Percentiles rank a stretch among this genome's conserved stretches.
Conservation (phyloP, 140 eudicot genomes). For the Bidens hawaiensis region DNA sequence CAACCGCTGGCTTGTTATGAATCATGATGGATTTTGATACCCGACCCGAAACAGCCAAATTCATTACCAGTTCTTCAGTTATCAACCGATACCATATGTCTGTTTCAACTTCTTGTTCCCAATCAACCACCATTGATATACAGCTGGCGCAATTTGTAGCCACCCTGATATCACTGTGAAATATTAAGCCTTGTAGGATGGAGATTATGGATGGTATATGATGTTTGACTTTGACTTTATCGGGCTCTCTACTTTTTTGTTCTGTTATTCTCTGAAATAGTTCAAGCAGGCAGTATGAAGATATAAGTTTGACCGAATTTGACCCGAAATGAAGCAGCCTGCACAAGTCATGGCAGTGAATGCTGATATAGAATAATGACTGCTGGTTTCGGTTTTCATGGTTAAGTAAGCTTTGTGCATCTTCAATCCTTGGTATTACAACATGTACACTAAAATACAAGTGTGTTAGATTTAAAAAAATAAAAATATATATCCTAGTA, state of each 20-base stretch:
- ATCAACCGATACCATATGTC: conserved; percentile 67
- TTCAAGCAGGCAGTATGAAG: conserved; percentile 73
- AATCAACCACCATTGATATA: conserved; percentile 47
- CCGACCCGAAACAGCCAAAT: conserved; percentile 51
- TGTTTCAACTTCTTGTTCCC: conserved; percentile 43
- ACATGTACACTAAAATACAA: conserved; percentile 43
- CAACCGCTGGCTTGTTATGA: conserved; percentile 70
- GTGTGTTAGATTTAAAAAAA: conserved; percentile 12
- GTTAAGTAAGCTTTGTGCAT: conserved; percentile 38
- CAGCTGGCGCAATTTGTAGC: conserved; percentile 65
- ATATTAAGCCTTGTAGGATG: conserved; percentile 64
- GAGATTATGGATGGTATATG: conserved; percentile 51
- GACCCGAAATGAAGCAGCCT: conserved; percentile 82
- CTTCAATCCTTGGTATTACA: conserved; percentile 57
- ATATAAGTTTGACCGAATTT: conserved; percentile 49
- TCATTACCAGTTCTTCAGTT: conserved; percentile 77
- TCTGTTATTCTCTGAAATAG: conserved; percentile 50
- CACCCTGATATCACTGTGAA: conserved; percentile 47
- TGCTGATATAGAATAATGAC: conserved; percentile 43
- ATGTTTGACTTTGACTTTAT: conserved; percentile 27
- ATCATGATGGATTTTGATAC: conserved; percentile 50
- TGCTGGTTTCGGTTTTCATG: conserved; percentile 26
- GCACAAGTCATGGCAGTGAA: conserved; percentile 71
- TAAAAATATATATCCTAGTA: background rate
- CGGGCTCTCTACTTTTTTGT: conserved; percentile 30